A percentile compares a stretch with the other conserved stretches of the same genome.
Evolutionary conservation across 305 asterid genomes (phyloP).

Genomic region (Fraxinus platypoda): DNA sequence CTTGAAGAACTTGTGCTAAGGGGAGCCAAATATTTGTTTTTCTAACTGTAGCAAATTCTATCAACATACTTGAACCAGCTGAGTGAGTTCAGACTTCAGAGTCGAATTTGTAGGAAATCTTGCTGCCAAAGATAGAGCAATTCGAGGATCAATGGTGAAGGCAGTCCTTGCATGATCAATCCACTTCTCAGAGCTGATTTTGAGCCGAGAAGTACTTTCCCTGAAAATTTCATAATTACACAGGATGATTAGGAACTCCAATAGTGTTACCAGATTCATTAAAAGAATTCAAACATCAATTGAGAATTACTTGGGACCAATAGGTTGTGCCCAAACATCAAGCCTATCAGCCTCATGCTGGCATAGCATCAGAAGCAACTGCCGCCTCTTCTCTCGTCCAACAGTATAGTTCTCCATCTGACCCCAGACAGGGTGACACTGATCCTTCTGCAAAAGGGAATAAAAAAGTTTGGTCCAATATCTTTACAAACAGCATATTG

Average conservation of each 20-base stretch:
- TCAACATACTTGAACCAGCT: constrained; percentile 77
- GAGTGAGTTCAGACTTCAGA: constrained; percentile 79
- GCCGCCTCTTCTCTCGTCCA: constrained; percentile 91
- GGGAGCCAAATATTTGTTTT: constrained; percentile 12
- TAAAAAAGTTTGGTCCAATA: constrained; percentile 17
- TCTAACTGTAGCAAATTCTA: constrained; percentile 24
- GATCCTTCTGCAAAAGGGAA: constrained; percentile 61
- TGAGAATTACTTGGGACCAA: constrained; percentile 69
- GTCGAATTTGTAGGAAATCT: constrained; percentile 82
- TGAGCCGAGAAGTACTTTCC: constrained; percentile 68
- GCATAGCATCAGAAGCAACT: constrained; percentile 89
- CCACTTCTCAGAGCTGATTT: constrained; percentile 93
- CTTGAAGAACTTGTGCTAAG: constrained; percentile 13
- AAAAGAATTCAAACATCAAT: constrained; percentile 19
- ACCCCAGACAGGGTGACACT: constrained; percentile 96
- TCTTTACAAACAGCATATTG: constrained; percentile 26
- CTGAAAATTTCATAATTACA: constrained; percentile 39
- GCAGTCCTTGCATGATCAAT: constrained; percentile 81
- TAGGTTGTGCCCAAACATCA: constrained; percentile 99
- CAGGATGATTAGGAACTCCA: constrained; percentile 22
- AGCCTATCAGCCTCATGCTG: constrained; percentile 98
- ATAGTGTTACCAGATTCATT: constrained; percentile 14
- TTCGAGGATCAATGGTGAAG: constrained; percentile 89
- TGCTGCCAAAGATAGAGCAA: constrained; percentile 80
- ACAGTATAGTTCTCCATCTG: constrained; percentile 78